Base-by-base conservation (phyloP, 176 grass and related monocot genomes). In the Aegilops sharonensis region DNA sequence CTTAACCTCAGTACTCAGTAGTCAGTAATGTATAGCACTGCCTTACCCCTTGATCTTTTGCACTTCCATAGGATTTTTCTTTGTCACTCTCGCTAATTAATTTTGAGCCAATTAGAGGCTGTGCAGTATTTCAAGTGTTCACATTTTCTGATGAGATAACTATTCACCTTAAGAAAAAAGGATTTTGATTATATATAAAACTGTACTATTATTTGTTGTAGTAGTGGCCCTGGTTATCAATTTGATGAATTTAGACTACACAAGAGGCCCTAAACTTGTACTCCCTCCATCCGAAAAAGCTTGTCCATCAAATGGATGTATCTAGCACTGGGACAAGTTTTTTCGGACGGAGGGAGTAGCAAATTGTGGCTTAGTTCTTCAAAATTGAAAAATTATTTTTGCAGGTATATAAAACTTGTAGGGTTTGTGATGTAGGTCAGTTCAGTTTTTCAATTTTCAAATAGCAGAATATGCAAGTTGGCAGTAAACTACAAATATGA, bases 81-180 rank as follows among this genome's bases (percentile, higher is more conserved):
- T 8, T 56, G 20, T 24, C 11, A 45, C 35, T 85, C 9, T 73
- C 12, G 45, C 35, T 32, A 31, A 2, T 32, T 32, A 11, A 18
- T 57, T 48, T 65, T 57, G 3, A 60, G 11, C 14, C 27, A 65
- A 9, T 88, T 17, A 54, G 50, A 54, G 14, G 50, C 14, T 54
- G 5, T 71, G 35, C 81, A 79, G n/a, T 48, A 54, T 77, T 83
- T 77, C 9, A 78, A 14, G 21, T 72, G 32, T 50, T 83, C 7
- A 35, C 64, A 50, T 20, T 78, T 40, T 17, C 15, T 6, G 52
- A 66, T 8, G 1, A 77, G 2, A 66, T 40, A 60, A 6, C 10
- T 62, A 0, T 54, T 54, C 50, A 7, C 15, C 50, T 54, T 54
- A 54, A 47, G 23, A 24, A 64, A 23, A 75, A 50, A 47, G 9